Evolutionary conservation across 192 early-diverging fungal species (phyloP).

Genomic region (Umbelopsis sp.): DNA sequence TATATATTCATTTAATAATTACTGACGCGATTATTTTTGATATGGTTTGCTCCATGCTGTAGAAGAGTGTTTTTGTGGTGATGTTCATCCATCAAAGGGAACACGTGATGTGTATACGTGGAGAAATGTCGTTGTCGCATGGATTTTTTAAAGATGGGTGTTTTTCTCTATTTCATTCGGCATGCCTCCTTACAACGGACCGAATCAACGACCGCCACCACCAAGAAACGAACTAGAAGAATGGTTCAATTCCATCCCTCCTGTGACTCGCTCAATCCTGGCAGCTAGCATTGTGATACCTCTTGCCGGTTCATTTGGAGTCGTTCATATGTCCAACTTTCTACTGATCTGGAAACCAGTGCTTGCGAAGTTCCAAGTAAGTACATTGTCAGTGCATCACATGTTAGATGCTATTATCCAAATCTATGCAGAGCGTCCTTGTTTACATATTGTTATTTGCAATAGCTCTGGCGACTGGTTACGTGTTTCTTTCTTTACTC

Average conservation of each 20-base stretch:
- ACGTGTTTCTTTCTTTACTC: slow-evolving; percentile 64
- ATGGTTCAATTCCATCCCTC: slow-evolving; percentile 58
- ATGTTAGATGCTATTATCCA: background rate
- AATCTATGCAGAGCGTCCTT: background rate
- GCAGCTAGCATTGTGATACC: slow-evolving; percentile 50
- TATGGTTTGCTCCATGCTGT: no score
- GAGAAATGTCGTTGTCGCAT: background rate
- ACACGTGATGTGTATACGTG: background rate
- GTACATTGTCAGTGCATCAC: background rate
- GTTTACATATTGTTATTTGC: background rate
- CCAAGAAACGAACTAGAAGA: slow-evolving; percentile 51
- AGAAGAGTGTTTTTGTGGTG: no score
- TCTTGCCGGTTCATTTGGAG: slow-evolving; percentile 39
- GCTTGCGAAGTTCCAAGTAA: slow-evolving; percentile 61
- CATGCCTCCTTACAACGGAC: slow-evolving; percentile 9
- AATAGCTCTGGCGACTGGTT: slow-evolving; percentile 74
- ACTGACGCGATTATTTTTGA: background rate
- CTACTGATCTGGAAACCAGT: slow-evolving; percentile 56
- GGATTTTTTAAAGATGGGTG: background rate
- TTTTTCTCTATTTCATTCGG: background rate
- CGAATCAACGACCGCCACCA: slow-evolving; percentile 22
- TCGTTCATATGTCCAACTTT: slow-evolving; percentile 42
- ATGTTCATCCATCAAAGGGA: no score
- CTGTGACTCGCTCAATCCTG: slow-evolving; percentile 59
- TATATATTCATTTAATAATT: background rate